Conservation (phyloP, 805 yeast species). For the Candida dendrica region DNA sequence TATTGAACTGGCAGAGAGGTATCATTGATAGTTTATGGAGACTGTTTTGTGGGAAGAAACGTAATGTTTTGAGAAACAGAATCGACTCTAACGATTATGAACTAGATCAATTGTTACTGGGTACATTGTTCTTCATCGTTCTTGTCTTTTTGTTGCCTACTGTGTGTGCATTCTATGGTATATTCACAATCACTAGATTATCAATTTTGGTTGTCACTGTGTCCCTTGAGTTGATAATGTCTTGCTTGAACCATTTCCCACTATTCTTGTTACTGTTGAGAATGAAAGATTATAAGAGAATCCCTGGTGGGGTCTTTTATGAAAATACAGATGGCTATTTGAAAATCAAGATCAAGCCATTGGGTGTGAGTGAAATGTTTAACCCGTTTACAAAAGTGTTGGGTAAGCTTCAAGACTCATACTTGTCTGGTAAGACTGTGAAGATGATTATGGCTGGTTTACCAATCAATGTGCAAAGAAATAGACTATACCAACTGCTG, state of each 20-base stretch:
- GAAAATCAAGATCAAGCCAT: conserved; percentile 35
- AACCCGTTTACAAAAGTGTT: conserved; percentile 37
- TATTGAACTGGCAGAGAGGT: conserved; percentile 69
- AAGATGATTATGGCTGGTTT: conserved; percentile 36
- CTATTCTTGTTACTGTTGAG: conserved; percentile 74
- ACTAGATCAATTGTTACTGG: conserved; percentile 78
- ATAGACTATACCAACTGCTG: conserved; percentile 39
- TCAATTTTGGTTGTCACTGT: conserved; percentile 41
- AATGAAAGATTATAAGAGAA: conserved; percentile 66
- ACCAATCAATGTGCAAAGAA: conserved; percentile 38
- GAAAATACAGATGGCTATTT: conserved; percentile 13
- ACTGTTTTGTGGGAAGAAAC: conserved; percentile 83
- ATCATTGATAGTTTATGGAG: conserved; percentile 69
- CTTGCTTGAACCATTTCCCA: conserved; percentile 78
- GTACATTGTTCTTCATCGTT: conserved; percentile 81
- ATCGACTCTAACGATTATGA: conserved; percentile 81
- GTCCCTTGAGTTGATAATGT: conserved; percentile 48
- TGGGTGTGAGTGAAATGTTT: conserved; percentile 38
- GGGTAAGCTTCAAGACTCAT: conserved; percentile 31
- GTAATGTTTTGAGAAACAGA: conserved; percentile 75
- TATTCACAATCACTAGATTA: conserved; percentile 59
- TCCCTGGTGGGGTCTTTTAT: conserved; percentile 52
- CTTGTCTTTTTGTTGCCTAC: conserved; percentile 80
- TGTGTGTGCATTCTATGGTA: conserved; percentile 71
- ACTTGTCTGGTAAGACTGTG: conserved; percentile 34